Evolutionary conservation across 1,284 basidiomycete species (phyloP).

Genomic region (Sporisorium graminicola): DNA sequence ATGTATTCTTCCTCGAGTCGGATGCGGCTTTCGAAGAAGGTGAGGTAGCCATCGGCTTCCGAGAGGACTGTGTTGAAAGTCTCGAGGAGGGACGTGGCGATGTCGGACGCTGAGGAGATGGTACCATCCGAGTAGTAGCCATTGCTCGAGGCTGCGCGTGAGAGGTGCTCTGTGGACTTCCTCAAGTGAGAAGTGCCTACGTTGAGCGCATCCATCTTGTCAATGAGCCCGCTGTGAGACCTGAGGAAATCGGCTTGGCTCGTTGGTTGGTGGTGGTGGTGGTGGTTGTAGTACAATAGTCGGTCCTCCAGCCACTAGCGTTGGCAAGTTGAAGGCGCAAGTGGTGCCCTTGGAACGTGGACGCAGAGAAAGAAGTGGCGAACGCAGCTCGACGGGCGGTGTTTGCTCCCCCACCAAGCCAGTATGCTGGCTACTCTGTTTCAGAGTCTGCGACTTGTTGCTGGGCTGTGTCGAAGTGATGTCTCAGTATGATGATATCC

Average conservation of each 20-base stretch:
- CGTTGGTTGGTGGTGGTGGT: neutral
- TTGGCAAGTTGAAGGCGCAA: neutral
- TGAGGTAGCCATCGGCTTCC: slow-evolving; percentile 63
- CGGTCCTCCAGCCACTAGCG: neutral
- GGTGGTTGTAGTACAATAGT: too few species aligned
- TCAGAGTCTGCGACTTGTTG: neutral
- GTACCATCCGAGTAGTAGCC: slow-evolving; percentile 39
- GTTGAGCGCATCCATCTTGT: slow-evolving; percentile 31
- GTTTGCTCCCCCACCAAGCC: too few species aligned
- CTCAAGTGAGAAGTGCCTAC: slow-evolving; percentile 15
- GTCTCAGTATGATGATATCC: neutral
- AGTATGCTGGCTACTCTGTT: too few species aligned
- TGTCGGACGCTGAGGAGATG: slow-evolving; percentile 38
- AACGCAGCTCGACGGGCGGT: too few species aligned
- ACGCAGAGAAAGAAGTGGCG: too few species aligned
- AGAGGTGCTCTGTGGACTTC: slow-evolving; percentile 35
- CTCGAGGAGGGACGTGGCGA: slow-evolving; percentile 53
- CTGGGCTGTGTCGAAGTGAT: slow-evolving; percentile 14
- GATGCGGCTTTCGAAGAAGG: slow-evolving; percentile 57
- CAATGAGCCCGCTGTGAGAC: neutral
- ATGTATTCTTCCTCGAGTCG: slow-evolving; percentile 67
- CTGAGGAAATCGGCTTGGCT: neutral
- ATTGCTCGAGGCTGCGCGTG: slow-evolving; percentile 40
- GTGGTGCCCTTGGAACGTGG: too few species aligned
- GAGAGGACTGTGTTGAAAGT: slow-evolving; percentile 56